Conservation (phyloP, 345 rosid genomes). For the Clausena lansium region DNA sequence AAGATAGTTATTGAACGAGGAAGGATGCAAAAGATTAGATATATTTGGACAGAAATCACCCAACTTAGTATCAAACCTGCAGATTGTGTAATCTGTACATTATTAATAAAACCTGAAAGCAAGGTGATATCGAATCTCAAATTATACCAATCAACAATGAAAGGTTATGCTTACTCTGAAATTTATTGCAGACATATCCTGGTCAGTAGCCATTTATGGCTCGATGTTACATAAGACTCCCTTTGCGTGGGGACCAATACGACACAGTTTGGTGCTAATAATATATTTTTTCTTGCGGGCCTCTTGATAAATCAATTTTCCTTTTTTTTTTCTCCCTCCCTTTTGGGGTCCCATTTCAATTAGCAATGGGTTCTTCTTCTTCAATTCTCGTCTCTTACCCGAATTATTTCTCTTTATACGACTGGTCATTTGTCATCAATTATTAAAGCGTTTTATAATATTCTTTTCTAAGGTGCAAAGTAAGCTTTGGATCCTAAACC, state of each 20-base stretch:
- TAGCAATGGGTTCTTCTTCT: conserved; percentile 15
- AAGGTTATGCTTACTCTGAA: conserved; percentile 10
- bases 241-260: conserved; percentile 21
- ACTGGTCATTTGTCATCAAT: conserved; percentile 31
- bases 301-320: conserved; percentile 8
- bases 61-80: not conserved
- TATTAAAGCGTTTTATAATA: conserved; percentile 26
- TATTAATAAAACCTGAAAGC: not conserved
- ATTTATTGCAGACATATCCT: conserved; percentile 15
- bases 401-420: conserved; percentile 18
- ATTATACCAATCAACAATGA: conserved; percentile 1
- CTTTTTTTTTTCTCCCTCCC: not conserved
- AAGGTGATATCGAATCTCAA: not conserved
- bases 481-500: conserved; percentile 24
- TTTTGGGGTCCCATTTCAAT: conserved; percentile 14
- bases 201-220: conserved; percentile 21
- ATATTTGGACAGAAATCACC: too few species aligned
- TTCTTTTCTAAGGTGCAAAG: conserved; percentile 15
- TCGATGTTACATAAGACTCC: conserved; percentile 16
- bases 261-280: conserved; percentile 30
- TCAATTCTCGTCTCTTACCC: conserved; percentile 24
- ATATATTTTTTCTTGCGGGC: conserved; percentile 7
- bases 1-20: too few species aligned
- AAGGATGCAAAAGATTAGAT: too few species aligned
- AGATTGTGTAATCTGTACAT: not conserved